phyloP scores from a whole-genome alignment of 2,329 filamentous ascomycete genomes.

The Colletotrichum sp. region DNA sequence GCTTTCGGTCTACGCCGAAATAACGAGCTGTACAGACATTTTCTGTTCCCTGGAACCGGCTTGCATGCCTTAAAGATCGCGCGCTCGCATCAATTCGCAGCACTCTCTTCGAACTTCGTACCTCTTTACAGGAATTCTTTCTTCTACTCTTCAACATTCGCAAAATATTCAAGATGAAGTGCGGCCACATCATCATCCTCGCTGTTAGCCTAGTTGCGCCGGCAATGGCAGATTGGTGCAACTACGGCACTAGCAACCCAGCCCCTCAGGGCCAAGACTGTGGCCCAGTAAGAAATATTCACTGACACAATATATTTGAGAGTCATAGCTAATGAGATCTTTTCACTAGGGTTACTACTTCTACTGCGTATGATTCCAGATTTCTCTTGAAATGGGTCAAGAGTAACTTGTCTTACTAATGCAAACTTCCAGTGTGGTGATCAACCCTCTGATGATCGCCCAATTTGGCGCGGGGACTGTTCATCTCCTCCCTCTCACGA shows the following conservation, averaged over 20 bases:
- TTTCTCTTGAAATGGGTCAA: background rate
- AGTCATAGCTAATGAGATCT: background rate
- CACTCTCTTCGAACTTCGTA: background rate
- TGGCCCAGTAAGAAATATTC: background rate
- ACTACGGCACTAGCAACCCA: background rate
- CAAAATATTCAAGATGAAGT: background rate
- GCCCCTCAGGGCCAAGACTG: background rate
- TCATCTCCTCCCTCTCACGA: background rate
- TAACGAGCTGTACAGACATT: background rate
- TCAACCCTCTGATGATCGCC: background rate
- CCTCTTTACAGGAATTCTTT: background rate
- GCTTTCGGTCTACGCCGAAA: background rate
- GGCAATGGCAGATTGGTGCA: background rate
- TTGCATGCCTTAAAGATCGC: background rate
- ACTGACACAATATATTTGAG: background rate
- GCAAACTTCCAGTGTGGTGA: background rate
- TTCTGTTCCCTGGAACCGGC: rapidly evolving
- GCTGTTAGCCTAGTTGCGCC: background rate
- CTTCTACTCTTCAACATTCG: background rate
- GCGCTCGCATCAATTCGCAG: background rate
- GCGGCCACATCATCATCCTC: background rate
- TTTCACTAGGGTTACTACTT: background rate
- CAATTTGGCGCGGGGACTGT: background rate
- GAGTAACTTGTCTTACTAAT: background rate
- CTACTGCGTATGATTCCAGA: background rate